Evolutionary conservation across 352 stramenopile species (phyloP).

Genomic region (Nothophytophthora sp.): DNA sequence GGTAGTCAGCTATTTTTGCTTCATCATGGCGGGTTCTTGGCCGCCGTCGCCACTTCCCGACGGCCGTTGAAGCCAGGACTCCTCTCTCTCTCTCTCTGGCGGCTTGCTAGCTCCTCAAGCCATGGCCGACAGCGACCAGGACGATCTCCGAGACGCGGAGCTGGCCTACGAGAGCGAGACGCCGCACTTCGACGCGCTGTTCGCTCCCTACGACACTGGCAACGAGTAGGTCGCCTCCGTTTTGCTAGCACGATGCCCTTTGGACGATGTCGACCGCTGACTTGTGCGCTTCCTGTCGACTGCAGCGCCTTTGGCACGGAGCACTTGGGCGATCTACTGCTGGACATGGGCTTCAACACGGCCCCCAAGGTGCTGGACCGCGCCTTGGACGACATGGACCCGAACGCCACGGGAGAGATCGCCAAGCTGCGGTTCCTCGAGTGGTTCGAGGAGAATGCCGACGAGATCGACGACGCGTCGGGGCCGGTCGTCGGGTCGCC

Average conservation of each 20-base stretch:
- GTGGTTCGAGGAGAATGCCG: constrained; percentile 72
- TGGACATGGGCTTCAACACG: constrained; percentile 75
- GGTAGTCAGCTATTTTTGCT: too few relatives aligned
- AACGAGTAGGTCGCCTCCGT: constrained; percentile 36
- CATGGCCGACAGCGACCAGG: constrained; percentile 31
- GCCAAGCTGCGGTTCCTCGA: constrained; percentile 68
- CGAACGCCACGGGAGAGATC: constrained; percentile 66
- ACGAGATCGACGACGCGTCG: constrained; percentile 50
- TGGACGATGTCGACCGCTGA: too few relatives aligned
- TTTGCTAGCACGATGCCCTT: too few relatives aligned
- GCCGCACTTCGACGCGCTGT: constrained; percentile 65
- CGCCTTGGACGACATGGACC: constrained; percentile 72
- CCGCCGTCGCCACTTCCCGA: too few relatives aligned
- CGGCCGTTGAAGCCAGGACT: too few relatives aligned
- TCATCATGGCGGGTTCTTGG: too few relatives aligned
- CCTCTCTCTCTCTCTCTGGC: too few relatives aligned
- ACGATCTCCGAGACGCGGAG: constrained; percentile 28
- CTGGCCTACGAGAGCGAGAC: constrained; percentile 44
- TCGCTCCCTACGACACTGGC: constrained; percentile 46
- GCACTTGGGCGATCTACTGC: constrained; percentile 54
- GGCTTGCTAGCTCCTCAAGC: too few relatives aligned
- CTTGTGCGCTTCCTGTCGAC: neutral
- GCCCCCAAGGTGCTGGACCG: constrained; percentile 48
- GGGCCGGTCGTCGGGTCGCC: too few relatives aligned
- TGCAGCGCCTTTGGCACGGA: constrained; percentile 62